phyloP scores from a whole-genome alignment of 768 basidiomycete species.

The Infundibulicybe gibba region DNA sequence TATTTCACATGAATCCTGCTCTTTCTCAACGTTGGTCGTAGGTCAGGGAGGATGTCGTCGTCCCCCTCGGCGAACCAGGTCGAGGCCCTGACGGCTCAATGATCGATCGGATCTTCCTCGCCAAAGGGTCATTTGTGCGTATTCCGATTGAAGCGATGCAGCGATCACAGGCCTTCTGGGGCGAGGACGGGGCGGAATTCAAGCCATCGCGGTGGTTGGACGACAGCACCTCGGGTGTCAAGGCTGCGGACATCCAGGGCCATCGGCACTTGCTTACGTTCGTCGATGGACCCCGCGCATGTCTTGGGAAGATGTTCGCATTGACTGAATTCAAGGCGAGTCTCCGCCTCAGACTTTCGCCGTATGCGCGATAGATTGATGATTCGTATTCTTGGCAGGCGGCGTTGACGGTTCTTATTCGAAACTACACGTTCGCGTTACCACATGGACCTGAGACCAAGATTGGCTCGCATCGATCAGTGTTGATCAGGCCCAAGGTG shows the following conservation, averaged over 20 bases:
- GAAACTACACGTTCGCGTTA: constrained; percentile 36
- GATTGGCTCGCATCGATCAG: constrained; percentile 28
- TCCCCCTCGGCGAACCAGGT: not conserved
- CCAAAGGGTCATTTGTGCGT: not conserved
- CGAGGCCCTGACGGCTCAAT: not conserved
- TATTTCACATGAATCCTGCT: not conserved
- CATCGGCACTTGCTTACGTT: constrained; percentile 2
- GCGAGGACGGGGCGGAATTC: not conserved
- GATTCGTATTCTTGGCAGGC: constrained; percentile 20
- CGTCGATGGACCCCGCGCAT: not conserved
- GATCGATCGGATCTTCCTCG: not conserved
- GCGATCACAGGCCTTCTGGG: not conserved
- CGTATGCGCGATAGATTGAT: not conserved
- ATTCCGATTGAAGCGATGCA: not conserved
- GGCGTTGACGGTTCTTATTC: constrained; percentile 40
- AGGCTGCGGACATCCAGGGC: not conserved
- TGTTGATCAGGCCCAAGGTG: constrained; percentile 35
- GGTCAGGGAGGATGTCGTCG: constrained; percentile 1
- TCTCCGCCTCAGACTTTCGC: not conserved
- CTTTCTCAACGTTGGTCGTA: not conserved
- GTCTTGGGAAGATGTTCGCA: constrained; percentile 2
- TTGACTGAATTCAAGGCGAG: constrained; percentile 37
- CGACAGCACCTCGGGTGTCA: not conserved
- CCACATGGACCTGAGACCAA: constrained; percentile 34
- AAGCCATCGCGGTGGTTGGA: not conserved